Base-by-base conservation (phyloP, 2,329 filamentous ascomycete species). In the Ceratocystiopsis sp. region DNA sequence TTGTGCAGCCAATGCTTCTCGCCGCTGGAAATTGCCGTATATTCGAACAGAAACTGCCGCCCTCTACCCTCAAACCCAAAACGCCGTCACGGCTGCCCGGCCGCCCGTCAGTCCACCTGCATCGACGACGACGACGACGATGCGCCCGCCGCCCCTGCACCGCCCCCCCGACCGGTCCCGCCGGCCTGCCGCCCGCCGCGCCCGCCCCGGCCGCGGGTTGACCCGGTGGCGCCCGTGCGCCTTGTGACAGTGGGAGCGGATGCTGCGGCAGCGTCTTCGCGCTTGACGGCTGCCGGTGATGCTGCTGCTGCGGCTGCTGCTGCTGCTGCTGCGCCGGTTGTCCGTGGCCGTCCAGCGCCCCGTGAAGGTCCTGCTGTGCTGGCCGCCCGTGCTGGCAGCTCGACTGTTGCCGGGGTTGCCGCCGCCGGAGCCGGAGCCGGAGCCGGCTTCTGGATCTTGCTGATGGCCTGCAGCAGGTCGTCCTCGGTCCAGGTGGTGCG, bases 391-490 rank as follows among this genome's bases (percentile, higher is more conserved):
- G 37, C 25, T n/a, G 25, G 25, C 25, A 29, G 25, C 32, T 38
- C 3, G 38, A 16, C n/a, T 40, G 34, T 3, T 51, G 50, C 10
- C 13, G 37, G n/a, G 14, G 38, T 10, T 10, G 37, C n/a, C 1
- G 36, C 32, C 13, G 43, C 18, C 19, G 40, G n/a, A 2, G 9
- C 29, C 17, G 11, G 38, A 42, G 4, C 32, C 18, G 9, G 38
- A 42, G 4, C 38, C 25, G 45, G 43, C 37, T 38, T 37, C 41
- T 40, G 41, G 40, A 67, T 63, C 6, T 63, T 65, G 45, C 63
- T 67, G 15, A 69, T 60, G 11, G 65, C 63, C 52, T 65, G 59
- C 43, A 69, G 56, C 37, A 68, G 54, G 47, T 66, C 57, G 34
- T 60, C 57, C 32, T 66, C 64, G 6, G 56, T 59, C 67, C 67